Percentiles rank a stretch among this genome's conserved stretches.
Conservation (phyloP, 306 rosid species). For the Prosopis cineraria region DNA sequence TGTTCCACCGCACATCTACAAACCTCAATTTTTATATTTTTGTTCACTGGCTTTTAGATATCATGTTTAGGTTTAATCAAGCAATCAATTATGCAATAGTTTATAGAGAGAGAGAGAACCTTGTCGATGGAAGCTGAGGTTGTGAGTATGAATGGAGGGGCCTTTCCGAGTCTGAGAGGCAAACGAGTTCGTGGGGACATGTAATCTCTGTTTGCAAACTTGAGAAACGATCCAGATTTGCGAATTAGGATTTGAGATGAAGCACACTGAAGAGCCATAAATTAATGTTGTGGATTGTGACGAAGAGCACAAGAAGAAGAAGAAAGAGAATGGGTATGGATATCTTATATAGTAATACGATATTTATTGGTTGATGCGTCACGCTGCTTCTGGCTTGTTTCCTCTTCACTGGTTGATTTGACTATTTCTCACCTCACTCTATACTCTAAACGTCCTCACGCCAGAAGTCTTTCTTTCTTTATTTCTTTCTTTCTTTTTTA, state of each 20-base stretch:
- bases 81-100: too few species aligned
- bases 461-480: too few species aligned
- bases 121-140: conserved; percentile 66
- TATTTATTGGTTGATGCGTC: conserved; percentile 1
- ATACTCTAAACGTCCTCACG: too few species aligned
- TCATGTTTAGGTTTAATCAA: too few species aligned
- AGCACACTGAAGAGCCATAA: conserved; percentile 58
- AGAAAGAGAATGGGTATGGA: neutral
- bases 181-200: conserved; percentile 44
- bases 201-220: conserved; percentile 38
- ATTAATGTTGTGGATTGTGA: conserved; percentile 14
- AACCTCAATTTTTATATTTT: neutral
- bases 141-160: conserved; percentile 40
- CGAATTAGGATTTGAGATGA: conserved; percentile 42
- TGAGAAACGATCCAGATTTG: conserved; percentile 44
- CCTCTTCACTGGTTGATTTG: conserved; percentile 27
- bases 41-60: neutral
- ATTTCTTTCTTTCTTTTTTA: too few species aligned
- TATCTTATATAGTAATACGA: neutral
- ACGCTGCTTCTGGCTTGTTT: conserved; percentile 27
- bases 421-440: too few species aligned
- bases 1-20: conserved; percentile 27
- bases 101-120: conserved; percentile 44
- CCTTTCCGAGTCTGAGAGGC: conserved; percentile 24
- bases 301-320: neutral